Percentiles rank a stretch among this genome's conserved stretches.
These are phyloP conservation scores for Stagonosporopsis vannaccii DNA, from an alignment of 2,329 filamentous ascomycete species.

Conservation along the genomic window DNA sequence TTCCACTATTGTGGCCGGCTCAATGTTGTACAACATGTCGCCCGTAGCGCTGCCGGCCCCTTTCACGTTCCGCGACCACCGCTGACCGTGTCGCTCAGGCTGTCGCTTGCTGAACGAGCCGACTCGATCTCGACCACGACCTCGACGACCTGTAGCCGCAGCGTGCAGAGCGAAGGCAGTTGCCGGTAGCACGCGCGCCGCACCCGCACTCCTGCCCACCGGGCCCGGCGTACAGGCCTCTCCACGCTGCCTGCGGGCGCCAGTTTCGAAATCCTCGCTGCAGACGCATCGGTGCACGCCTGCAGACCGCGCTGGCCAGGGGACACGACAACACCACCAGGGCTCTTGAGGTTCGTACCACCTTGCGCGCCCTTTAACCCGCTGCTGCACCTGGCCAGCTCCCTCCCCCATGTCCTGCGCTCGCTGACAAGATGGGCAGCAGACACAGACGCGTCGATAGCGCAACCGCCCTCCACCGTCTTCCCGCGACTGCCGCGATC, in stretches of 20 bases:
- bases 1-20: slow-evolving; percentile 39
- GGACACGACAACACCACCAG: slow-evolving; percentile 33
- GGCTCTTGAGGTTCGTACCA: slow-evolving; percentile 45
- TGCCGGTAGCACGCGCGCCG: slow-evolving; percentile 33
- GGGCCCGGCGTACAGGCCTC: slow-evolving; percentile 30
- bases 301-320: slow-evolving; percentile 40
- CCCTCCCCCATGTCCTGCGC: slow-evolving; percentile 17
- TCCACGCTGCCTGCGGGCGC: slow-evolving; percentile 26
- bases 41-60: slow-evolving; percentile 37
- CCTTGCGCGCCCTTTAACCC: slow-evolving; percentile 35
- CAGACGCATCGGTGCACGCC: slow-evolving; percentile 40
- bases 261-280: slow-evolving; percentile 37
- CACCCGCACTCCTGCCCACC: slow-evolving; percentile 18
- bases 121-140: slow-evolving; percentile 12
- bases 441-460: slow-evolving; percentile 32
- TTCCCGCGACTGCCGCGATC: slow-evolving; percentile 24
- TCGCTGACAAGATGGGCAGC: slow-evolving; percentile 45
- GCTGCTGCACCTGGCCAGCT: slow-evolving; percentile 19
- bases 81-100: slow-evolving; percentile 43
- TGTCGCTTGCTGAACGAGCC: slow-evolving; percentile 29
- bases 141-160: slow-evolving; percentile 1
- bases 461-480: slow-evolving; percentile 23
- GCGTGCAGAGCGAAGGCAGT: slow-evolving; percentile 9
- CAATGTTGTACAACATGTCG: slow-evolving; percentile 46
- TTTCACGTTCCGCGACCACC: slow-evolving; percentile 35